phyloP scores from a whole-genome alignment of 2,329 filamentous ascomycete genomes.

The Hansfordia pulvinata region DNA sequence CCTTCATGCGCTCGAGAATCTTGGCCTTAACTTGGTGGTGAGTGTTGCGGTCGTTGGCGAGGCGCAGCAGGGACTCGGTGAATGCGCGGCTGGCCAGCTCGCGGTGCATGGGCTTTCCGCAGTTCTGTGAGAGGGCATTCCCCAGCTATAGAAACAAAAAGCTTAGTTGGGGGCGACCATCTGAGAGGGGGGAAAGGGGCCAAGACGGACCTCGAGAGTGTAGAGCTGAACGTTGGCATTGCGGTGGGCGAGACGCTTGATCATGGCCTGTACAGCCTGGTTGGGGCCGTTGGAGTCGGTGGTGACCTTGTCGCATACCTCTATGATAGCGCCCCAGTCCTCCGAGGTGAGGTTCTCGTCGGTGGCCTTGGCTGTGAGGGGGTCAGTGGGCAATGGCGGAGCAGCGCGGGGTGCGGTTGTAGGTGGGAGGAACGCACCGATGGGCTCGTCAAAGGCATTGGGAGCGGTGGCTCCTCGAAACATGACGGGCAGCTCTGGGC shows the following conservation, averaged over 20 bases:
- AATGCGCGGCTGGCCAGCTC: constrained; percentile 86
- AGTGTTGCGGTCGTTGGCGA: constrained; percentile 89
- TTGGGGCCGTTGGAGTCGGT: constrained; percentile 50
- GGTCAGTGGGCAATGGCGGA: constrained; percentile 6
- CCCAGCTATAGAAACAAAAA: constrained; percentile 46
- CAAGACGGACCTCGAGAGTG: constrained; percentile 58
- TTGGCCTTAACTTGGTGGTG: constrained; percentile 95
- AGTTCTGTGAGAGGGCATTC: constrained; percentile 87
- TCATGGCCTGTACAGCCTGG: constrained; percentile 78
- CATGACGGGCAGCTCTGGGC: constrained; percentile 15
- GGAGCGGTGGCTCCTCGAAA: constrained; percentile 46
- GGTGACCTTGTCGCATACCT: constrained; percentile 47
- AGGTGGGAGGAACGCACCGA: constrained; percentile 32
- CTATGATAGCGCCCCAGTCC: constrained; percentile 53
- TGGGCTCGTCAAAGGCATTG: constrained; percentile 44
- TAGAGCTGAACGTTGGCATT: constrained; percentile 96
- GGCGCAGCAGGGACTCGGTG: constrained; percentile 80
- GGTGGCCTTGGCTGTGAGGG: constrained; percentile 54
- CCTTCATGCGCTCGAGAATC: constrained; percentile 91
- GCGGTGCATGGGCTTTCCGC: constrained; percentile 72
- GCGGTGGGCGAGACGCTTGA: constrained; percentile 81
- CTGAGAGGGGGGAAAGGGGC: constrained; percentile 3
- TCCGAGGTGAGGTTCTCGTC: constrained; percentile 93
- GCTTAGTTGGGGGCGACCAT: no score
- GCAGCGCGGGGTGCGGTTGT: constrained; percentile 1